Conservation (phyloP, 495 filamentous ascomycete species). For the Trichoderma gamsii region DNA sequence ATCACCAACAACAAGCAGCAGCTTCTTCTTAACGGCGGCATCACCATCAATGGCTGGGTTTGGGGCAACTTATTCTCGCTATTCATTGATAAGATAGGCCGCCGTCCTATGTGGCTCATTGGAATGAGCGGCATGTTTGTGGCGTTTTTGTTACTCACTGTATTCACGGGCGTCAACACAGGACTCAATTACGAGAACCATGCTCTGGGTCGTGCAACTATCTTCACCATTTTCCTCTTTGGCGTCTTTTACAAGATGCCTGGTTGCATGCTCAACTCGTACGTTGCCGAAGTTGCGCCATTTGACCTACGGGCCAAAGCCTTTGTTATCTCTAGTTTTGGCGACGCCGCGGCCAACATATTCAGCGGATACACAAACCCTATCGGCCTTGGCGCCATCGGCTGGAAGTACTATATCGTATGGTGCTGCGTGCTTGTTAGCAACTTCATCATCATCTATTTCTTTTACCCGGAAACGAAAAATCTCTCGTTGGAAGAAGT, state of each 20-base stretch:
- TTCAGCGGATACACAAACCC: conserved; percentile 21
- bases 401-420: conserved; percentile 25
- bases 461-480: conserved; percentile 31
- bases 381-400: conserved; percentile 7
- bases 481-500: conserved; percentile 31
- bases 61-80: conserved; percentile 52
- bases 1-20: conserved; percentile 47
- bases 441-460: conserved; percentile 27
- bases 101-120: conserved; percentile 53
- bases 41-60: conserved; percentile 50
- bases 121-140: conserved; percentile 45
- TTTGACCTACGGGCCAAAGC: conserved; percentile 67
- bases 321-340: conserved; percentile 47
- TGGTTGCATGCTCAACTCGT: conserved; percentile 54
- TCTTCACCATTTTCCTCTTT: conserved; percentile 52
- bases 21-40: conserved; percentile 43
- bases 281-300: conserved; percentile 60
- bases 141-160: conserved; percentile 29
- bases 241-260: conserved; percentile 55
- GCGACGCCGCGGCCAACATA: conserved; percentile 25
- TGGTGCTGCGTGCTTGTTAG: conserved; percentile 30
- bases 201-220: neutral
- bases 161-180: neutral
- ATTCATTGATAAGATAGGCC: conserved; percentile 48
- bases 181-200: conserved; percentile 4